Conservation (phyloP, 176 grass and related monocot genomes). For the Poa pratensis region DNA sequence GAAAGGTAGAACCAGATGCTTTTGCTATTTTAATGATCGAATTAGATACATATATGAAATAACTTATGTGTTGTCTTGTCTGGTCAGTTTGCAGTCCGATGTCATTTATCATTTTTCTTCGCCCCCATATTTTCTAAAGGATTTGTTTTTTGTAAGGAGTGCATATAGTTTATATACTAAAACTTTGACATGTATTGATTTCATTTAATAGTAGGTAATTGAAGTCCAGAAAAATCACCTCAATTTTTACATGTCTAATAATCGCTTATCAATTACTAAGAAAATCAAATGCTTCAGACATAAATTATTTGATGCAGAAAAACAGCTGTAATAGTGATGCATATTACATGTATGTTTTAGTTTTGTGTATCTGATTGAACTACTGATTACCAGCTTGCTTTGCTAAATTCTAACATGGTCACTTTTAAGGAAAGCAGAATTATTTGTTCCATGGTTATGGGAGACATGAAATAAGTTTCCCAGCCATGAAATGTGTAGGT, state of each 20-base stretch:
- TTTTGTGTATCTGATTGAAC: too few relatives aligned
- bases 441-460: not conserved
- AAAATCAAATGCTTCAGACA: too few relatives aligned
- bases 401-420: not conserved
- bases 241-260: not conserved
- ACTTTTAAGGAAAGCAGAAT: constrained; percentile 8
- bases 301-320: too few relatives aligned
- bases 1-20: constrained; percentile 67
- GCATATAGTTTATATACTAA: too few relatives aligned
- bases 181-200: not conserved
- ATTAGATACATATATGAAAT: not conserved
- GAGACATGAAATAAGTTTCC: not conserved
- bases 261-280: not conserved
- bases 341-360: too few relatives aligned
- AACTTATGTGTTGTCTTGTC: not conserved
- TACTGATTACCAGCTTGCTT: not conserved
- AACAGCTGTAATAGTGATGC: not conserved
- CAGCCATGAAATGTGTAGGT: not conserved
- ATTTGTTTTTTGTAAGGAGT: too few relatives aligned
- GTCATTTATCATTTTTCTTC: not conserved
- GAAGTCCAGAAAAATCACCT: not conserved
- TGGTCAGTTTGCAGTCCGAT: not conserved
- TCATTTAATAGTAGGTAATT: not conserved
- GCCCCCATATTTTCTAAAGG: not conserved
- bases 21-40: not conserved